These are phyloP conservation scores for Stephania cephalantha DNA, from an alignment of 164 flowering plant genomes.

Conservation along the genomic window DNA sequence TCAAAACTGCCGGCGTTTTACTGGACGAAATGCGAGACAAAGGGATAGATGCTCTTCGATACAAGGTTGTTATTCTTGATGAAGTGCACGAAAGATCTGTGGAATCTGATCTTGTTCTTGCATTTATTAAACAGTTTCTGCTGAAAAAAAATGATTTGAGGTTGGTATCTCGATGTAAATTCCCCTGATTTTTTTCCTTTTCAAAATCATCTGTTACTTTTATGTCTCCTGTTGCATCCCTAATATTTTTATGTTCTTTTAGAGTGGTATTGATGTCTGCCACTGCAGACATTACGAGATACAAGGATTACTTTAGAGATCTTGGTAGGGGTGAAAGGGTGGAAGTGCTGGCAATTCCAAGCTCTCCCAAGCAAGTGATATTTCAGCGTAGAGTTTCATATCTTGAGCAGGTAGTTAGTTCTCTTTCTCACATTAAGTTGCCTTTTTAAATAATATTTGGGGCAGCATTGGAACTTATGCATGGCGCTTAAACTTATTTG, in stretches of 20 bases:
- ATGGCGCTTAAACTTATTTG: background rate
- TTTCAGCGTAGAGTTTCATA: constrained; percentile 64
- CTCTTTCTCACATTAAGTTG: background rate
- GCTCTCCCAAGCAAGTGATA: constrained; percentile 38
- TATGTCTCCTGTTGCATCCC: background rate
- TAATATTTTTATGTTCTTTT: constrained; percentile 18
- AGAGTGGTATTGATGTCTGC: constrained; percentile 99
- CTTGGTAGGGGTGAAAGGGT: constrained; percentile 92
- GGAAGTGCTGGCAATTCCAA: constrained; percentile 86
- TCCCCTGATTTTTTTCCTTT: background rate
- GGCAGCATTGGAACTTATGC: background rate
- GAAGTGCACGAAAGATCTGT: constrained; percentile 99
- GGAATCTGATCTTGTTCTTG: constrained; percentile 96
- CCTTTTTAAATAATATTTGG: background rate
- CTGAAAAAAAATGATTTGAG: constrained; percentile 63
- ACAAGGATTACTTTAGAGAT: constrained; percentile 80
- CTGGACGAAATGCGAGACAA: constrained; percentile 94
- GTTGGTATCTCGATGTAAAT: constrained; percentile 23
- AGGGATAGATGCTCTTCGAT: constrained; percentile 71
- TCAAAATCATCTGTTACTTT: background rate
- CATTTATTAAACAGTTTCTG: constrained; percentile 87
- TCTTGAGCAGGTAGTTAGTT: constrained; percentile 70
- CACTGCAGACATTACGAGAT: constrained; percentile 80
- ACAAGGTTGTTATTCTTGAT: constrained; percentile 89
- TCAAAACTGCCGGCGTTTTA: constrained; percentile 96